Evolutionary conservation across 2,329 filamentous ascomycete genomes (phyloP).

Genomic region (Pseudomassariella vexata): DNA sequence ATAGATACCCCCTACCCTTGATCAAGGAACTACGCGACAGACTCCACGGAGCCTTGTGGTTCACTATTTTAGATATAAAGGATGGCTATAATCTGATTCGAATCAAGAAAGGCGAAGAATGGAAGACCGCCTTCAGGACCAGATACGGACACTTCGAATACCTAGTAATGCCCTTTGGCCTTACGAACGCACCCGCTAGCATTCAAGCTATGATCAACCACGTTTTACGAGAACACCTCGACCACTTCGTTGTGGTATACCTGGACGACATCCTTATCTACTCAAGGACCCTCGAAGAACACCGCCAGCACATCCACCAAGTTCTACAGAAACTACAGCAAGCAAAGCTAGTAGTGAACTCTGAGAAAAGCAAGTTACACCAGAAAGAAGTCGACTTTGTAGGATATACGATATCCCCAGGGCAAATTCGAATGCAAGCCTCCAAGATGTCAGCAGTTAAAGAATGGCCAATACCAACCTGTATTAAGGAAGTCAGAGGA

Average conservation of each 20-base stretch:
- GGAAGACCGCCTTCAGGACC: conserved; percentile 22
- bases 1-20: conserved; percentile 15
- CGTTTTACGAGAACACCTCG: conserved; percentile 5
- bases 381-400: conserved; percentile 21
- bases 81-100: conserved; percentile 13
- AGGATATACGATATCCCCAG: conserved; percentile 18
- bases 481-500: conserved; percentile 12
- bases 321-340: conserved; percentile 9
- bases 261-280: conserved; percentile 20
- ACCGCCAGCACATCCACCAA: conserved; percentile 16
- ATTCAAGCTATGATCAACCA: conserved; percentile 10
- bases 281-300: conserved; percentile 14
- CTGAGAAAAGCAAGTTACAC: conserved; percentile 24
- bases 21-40: conserved; percentile 14
- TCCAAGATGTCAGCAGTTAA: conserved; percentile 18
- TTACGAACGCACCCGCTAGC: conserved; percentile 12
- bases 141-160: conserved; percentile 21
- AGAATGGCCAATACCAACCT: conserved; percentile 15
- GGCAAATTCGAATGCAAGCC: conserved; percentile 19
- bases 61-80: conserved; percentile 9
- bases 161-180: conserved; percentile 21
- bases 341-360: conserved; percentile 9
- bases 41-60: conserved; percentile 10
- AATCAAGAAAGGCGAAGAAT: conserved; percentile 20
- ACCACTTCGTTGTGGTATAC: conserved; percentile 9